Percentiles rank a stretch among this genome's conserved stretches.
phyloP scores from a whole-genome alignment of 345 rosid species.

The Clausena lansium region DNA sequence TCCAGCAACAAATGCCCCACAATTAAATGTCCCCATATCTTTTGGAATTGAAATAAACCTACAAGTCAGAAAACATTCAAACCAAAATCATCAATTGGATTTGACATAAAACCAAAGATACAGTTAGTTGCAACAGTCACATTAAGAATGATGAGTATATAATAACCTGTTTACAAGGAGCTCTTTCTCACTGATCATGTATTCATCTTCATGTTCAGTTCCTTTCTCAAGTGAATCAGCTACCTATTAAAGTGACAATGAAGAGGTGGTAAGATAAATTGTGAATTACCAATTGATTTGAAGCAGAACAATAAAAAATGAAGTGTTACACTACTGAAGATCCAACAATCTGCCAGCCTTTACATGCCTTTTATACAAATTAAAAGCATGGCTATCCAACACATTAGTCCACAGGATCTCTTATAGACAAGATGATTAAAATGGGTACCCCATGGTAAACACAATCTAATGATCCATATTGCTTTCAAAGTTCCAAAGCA shows the following conservation, averaged over 20 bases:
- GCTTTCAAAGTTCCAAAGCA: not conserved
- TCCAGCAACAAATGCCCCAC: conserved; percentile 99
- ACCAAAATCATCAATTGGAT: conserved; percentile 3
- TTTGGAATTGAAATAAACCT: conserved; percentile 96
- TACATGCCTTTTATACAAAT: not conserved
- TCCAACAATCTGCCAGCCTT: not conserved
- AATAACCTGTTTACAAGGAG: conserved; percentile 90
- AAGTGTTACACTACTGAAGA: not conserved
- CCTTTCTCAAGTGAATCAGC: conserved; percentile 99
- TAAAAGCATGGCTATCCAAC: not conserved
- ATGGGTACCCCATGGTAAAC: not conserved
- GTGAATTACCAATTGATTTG: not conserved
- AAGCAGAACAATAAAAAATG: not conserved
- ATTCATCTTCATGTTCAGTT: conserved; percentile 98
- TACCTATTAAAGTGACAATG: conserved; percentile 42
- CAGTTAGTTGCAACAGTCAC: not conserved
- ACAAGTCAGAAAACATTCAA: not conserved
- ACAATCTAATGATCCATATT: not conserved
- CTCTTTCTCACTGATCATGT: conserved; percentile 99
- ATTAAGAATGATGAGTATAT: not conserved
- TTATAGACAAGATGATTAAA: not conserved
- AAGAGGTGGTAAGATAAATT: not conserved
- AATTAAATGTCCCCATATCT: conserved; percentile 99
- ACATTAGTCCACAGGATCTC: not conserved
- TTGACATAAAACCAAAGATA: not conserved